Percentiles rank a stretch among this genome's conserved stretches.
Conservation (phyloP, 306 rosid genomes). For the Pachyrhizus erosus region DNA sequence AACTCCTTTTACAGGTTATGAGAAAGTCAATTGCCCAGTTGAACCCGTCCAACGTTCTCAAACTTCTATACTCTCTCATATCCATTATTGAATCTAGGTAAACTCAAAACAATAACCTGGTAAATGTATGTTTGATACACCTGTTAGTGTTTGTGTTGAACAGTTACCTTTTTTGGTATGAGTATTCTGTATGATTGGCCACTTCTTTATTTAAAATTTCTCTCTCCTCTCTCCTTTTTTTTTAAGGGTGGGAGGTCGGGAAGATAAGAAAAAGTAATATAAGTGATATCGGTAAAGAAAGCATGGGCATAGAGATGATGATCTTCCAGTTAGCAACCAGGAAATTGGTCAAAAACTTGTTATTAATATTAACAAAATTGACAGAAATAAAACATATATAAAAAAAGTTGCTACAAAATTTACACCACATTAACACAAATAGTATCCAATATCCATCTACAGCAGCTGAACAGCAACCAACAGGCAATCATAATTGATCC, state of each 20-base stretch:
- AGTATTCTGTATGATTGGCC: background rate
- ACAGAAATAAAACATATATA: background rate
- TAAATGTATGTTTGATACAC: background rate
- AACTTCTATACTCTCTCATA: constrained; percentile 64
- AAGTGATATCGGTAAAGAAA: background rate
- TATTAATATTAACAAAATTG: background rate
- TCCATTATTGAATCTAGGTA: constrained; percentile 67
- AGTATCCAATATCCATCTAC: background rate
- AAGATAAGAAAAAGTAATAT: background rate
- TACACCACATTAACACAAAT: background rate
- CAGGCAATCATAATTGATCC: background rate
- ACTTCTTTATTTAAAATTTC: constrained; percentile 4
- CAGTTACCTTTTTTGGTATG: background rate
- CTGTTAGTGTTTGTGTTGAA: background rate
- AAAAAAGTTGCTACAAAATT: background rate
- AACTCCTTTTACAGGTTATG: constrained; percentile 60
- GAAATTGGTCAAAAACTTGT: background rate
- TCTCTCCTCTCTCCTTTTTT: background rate
- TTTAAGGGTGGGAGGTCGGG: background rate
- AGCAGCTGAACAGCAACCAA: background rate
- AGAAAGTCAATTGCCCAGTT: constrained; percentile 61
- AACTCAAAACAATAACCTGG: background rate
- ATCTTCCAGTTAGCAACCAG: background rate
- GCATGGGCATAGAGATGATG: background rate
- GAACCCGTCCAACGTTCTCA: constrained; percentile 64